Percentiles rank a stretch among this genome's conserved stretches.
These are phyloP conservation scores for Hippophae tibetana DNA, from an alignment of 306 rosid species.

Conservation along the genomic window DNA sequence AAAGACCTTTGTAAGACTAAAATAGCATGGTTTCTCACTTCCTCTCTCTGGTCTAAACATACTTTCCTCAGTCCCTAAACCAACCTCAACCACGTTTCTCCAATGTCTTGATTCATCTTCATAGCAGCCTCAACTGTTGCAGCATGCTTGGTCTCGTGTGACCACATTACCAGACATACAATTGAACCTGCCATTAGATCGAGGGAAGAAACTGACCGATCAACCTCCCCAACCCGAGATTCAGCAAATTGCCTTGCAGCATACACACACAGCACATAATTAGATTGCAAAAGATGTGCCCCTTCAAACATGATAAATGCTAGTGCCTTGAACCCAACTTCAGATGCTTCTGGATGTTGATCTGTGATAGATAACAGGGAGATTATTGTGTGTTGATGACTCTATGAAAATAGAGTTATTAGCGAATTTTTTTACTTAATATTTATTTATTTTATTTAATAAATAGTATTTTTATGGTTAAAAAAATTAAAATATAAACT, in stretches of 20 bases:
- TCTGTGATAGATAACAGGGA: conserved; percentile 74
- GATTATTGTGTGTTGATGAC: conserved; percentile 77
- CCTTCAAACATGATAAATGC: conserved; percentile 79
- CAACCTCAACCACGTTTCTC: conserved; percentile 93
- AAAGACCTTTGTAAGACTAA: conserved; percentile 66
- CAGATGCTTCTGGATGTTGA: conserved; percentile 85
- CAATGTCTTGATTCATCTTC: conserved; percentile 67
- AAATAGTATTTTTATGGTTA: too few species aligned
- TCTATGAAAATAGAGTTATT: too few species aligned
- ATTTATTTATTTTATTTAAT: conserved; percentile 88
- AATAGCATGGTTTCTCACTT: conserved; percentile 85
- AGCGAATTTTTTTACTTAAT: too few species aligned
- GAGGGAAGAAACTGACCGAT: conserved; percentile 71
- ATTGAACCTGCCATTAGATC: conserved; percentile 86
- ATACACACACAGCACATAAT: conserved; percentile 66
- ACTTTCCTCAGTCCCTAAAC: conserved; percentile 86
- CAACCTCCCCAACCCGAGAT: conserved; percentile 89
- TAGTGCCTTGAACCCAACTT: conserved; percentile 85
- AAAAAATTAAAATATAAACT: too few species aligned
- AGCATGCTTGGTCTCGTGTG: conserved; percentile 56
- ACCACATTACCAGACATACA: conserved; percentile 68
- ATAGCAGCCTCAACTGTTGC: conserved; percentile 54
- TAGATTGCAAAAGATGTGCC: conserved; percentile 71
- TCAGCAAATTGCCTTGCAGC: conserved; percentile 95
- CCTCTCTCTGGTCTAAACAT: conserved; percentile 96